phyloP scores from a whole-genome alignment of 2,329 filamentous ascomycete genomes.

The Neopestalotiopsis clavispora region DNA sequence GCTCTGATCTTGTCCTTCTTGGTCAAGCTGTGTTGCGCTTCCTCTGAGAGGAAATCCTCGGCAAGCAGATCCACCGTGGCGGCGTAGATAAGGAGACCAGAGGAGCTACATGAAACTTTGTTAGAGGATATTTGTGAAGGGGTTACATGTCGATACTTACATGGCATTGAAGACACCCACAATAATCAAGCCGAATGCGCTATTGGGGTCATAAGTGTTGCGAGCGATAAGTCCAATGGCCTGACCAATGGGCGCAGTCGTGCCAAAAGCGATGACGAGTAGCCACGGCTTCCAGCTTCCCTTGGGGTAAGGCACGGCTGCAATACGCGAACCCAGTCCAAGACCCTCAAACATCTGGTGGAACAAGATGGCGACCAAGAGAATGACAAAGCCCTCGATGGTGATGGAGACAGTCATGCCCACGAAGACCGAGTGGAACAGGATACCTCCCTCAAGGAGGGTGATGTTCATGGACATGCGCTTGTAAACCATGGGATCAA shows the following conservation, averaged over 20 bases:
- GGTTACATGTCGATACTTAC: slow-evolving; percentile 39
- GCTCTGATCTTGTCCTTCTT: slow-evolving; percentile 58
- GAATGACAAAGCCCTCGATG: slow-evolving; percentile 68
- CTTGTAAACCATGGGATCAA: slow-evolving; percentile 55
- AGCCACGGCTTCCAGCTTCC: slow-evolving; percentile 64
- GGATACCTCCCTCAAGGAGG: slow-evolving; percentile 76
- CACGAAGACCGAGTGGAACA: slow-evolving; percentile 80
- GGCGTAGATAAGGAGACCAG: slow-evolving; percentile 65
- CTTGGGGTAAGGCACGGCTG: slow-evolving; percentile 65
- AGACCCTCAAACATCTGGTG: slow-evolving; percentile 75
- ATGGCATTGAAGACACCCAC: slow-evolving; percentile 71
- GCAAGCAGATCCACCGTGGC: slow-evolving; percentile 67
- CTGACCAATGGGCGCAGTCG: slow-evolving; percentile 68
- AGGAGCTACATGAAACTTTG: slow-evolving; percentile 48
- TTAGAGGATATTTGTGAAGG: background rate
- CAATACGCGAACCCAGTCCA: slow-evolving; percentile 73
- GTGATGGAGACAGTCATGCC: slow-evolving; percentile 75
- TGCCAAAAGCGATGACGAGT: slow-evolving; percentile 65
- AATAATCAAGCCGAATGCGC: slow-evolving; percentile 66
- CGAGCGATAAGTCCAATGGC: slow-evolving; percentile 64
- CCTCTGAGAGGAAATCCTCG: slow-evolving; percentile 68
- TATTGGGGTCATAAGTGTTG: slow-evolving; percentile 65
- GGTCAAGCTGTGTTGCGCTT: slow-evolving; percentile 53
- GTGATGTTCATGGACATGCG: slow-evolving; percentile 75
- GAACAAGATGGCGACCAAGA: slow-evolving; percentile 73